Conservation (phyloP, 257 asterid genomes). For the Dorcoceras hygrometricum region DNA sequence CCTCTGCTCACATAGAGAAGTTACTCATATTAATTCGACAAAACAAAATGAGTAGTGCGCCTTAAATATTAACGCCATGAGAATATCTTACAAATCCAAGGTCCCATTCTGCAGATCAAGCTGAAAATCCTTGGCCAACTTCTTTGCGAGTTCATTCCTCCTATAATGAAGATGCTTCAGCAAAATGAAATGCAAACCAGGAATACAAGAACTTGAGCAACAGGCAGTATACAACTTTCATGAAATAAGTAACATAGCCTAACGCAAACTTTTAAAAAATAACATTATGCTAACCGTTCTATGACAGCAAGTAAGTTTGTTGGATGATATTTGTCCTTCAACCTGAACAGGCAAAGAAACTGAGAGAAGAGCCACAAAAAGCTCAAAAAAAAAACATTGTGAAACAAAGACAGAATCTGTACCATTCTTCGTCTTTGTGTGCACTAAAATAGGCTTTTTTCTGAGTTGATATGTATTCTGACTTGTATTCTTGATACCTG, state of each 20-base stretch:
- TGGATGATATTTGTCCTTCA: slow-evolving; percentile 96
- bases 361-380: slow-evolving; percentile 20
- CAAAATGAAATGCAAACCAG: slow-evolving; percentile 16
- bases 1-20: slow-evolving; percentile 57
- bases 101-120: slow-evolving; percentile 88
- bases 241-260: neutral
- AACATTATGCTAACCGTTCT: slow-evolving; percentile 56
- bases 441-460: slow-evolving; percentile 76
- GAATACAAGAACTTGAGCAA: neutral
- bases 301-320: slow-evolving; percentile 77
- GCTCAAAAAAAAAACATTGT: slow-evolving; percentile 17
- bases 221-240: slow-evolving; percentile 5
- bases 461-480: slow-evolving; percentile 84
- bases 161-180: slow-evolving; percentile 35
- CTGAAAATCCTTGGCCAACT: slow-evolving; percentile 78
- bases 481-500: slow-evolving; percentile 93
- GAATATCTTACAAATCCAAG: slow-evolving; percentile 67
- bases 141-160: slow-evolving; percentile 82
- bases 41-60: slow-evolving; percentile 2
- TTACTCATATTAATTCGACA: slow-evolving; percentile 13
- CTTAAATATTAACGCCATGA: slow-evolving; percentile 7
- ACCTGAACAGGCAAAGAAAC: slow-evolving; percentile 50
- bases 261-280: slow-evolving; percentile 10
- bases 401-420: slow-evolving; percentile 11
- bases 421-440: slow-evolving; percentile 97